A percentile compares a stretch with the other conserved stretches of the same genome.
Conservation (phyloP, 352 stramenopile species). For the Phytophthora sp. region DNA sequence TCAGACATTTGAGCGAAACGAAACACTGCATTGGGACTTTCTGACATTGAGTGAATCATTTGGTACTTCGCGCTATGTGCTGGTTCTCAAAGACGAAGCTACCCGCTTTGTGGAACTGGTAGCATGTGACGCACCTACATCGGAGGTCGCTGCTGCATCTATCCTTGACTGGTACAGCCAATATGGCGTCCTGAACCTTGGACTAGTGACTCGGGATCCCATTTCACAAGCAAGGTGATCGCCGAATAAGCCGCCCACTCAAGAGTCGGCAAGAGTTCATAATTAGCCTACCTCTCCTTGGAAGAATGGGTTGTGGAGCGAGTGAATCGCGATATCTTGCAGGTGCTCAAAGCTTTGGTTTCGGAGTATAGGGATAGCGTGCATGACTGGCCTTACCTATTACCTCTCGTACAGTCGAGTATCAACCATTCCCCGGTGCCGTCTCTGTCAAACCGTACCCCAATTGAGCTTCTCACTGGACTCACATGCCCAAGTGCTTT, state of each 20-base stretch:
- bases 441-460: not conserved
- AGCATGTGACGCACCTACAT: slow-evolving; percentile 4
- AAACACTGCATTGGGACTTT: slow-evolving; percentile 16
- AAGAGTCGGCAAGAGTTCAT: slow-evolving; percentile 8
- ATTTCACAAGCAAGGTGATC: slow-evolving; percentile 10
- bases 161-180: slow-evolving; percentile 7
- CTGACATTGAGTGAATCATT: slow-evolving; percentile 15
- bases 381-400: slow-evolving; percentile 1
- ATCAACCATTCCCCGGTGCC: slow-evolving; percentile 6
- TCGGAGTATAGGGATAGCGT: slow-evolving; percentile 1
- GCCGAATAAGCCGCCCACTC: not conserved
- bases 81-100: slow-evolving; percentile 21
- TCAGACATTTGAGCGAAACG: slow-evolving; percentile 15
- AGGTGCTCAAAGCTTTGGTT: slow-evolving; percentile 1
- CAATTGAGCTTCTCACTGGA: slow-evolving; percentile 6
- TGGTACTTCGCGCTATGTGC: slow-evolving; percentile 5
- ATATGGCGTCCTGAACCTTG: not conserved
- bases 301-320: slow-evolving; percentile 10
- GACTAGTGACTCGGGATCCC: slow-evolving; percentile 6
- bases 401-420: not conserved
- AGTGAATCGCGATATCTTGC: not conserved
- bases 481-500: slow-evolving; percentile 1
- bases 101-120: slow-evolving; percentile 14
- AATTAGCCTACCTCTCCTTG: slow-evolving; percentile 6
- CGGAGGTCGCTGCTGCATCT: not conserved